Base-by-base conservation (phyloP, 139 green algal species). In the Chlorella ohadii region DNA sequence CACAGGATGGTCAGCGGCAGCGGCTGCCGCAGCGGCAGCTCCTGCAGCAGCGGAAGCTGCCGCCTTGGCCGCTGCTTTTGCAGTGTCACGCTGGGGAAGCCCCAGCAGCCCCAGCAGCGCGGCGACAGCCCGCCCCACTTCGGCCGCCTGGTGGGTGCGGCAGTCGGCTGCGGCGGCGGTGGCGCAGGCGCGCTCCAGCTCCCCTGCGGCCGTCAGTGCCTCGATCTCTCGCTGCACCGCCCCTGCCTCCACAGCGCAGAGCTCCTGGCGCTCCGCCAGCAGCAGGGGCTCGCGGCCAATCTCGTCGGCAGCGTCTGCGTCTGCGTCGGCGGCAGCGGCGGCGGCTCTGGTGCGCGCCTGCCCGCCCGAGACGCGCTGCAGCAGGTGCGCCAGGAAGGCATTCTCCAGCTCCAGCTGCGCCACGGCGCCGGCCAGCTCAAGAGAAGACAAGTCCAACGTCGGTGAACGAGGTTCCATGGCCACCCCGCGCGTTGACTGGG, bases 241-340 rank as follows among this genome's bases (percentile, higher is more conserved):
- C 4, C 59, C 33, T 2, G 44, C 47, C 56, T 79, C 80, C 9
- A 67, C 38, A 5, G 71, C 31, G 28, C 71, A 79, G 27, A 85
- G 70, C 80, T 85, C 80, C 16, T 57, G 20, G 28, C 63, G 66
- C 70, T 85, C 80, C 47, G 34, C 68, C 25, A 79, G 56, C 33
- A 70, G 67, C 25, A 84, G 66, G 2, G 36, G 51, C 12, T 84
- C 66, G 33, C 66, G 22, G 2, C 17, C 31, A 9, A 33, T 2
- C 31, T 34, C 6, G 31, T 51, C 36, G 41, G 17, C 44, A 59
- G 27, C 76, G 17, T 3, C 44, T 1, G 55, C 57, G 15, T 5
- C 20, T 25, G 9, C 39, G 28, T 31, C 28, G 33, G 33, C n/a
- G 25, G 56, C 59, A 12, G 25, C 34, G 36, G 25, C 63, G 28